phyloP scores from a whole-genome alignment of 1,284 basidiomycete species.

The Irpex sp. region DNA sequence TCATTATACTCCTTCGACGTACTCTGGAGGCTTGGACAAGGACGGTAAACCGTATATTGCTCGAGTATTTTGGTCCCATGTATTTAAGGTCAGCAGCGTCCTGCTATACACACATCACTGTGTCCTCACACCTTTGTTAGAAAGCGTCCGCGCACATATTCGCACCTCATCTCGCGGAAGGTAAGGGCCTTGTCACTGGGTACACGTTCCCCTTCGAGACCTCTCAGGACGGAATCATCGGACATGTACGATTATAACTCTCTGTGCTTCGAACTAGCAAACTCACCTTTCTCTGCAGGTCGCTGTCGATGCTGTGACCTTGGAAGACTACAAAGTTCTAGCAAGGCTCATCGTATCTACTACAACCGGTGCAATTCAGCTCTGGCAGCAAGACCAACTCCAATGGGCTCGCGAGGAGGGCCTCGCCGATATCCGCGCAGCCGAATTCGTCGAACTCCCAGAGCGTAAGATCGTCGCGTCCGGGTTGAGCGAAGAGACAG shows the following conservation, averaged over 20 bases:
- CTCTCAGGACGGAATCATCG: constrained; percentile 66
- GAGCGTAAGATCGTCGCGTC: constrained; percentile 52
- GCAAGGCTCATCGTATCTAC: constrained; percentile 59
- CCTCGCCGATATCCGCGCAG: constrained; percentile 61
- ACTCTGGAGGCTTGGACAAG: constrained; percentile 57
- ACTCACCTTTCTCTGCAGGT: constrained; percentile 35
- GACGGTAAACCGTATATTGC: constrained; percentile 61
- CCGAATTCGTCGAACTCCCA: constrained; percentile 78
- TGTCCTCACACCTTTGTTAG: constrained; percentile 18
- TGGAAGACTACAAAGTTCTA: constrained; percentile 37
- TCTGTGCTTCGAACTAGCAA: constrained; percentile 10
- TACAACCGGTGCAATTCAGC: constrained; percentile 75
- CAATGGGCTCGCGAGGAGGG: constrained; percentile 86
- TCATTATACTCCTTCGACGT: constrained; percentile 46
- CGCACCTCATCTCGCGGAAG: constrained; percentile 49
- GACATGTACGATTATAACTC: constrained; percentile 46
- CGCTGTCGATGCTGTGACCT: constrained; percentile 50
- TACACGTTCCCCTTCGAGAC: constrained; percentile 76
- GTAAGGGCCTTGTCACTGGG: constrained; percentile 57
- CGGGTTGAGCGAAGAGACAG: constrained; percentile 36
- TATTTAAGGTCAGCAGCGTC: constrained; percentile 39
- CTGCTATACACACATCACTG: constrained; percentile 1
- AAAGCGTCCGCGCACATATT: constrained; percentile 57
- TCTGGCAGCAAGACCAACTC: constrained; percentile 62
- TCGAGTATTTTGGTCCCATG: constrained; percentile 72